Percentiles rank a stretch among this genome's conserved stretches.
These are phyloP conservation scores for Pueraria montana DNA, from an alignment of 306 rosid genomes.

Conservation along the genomic window DNA sequence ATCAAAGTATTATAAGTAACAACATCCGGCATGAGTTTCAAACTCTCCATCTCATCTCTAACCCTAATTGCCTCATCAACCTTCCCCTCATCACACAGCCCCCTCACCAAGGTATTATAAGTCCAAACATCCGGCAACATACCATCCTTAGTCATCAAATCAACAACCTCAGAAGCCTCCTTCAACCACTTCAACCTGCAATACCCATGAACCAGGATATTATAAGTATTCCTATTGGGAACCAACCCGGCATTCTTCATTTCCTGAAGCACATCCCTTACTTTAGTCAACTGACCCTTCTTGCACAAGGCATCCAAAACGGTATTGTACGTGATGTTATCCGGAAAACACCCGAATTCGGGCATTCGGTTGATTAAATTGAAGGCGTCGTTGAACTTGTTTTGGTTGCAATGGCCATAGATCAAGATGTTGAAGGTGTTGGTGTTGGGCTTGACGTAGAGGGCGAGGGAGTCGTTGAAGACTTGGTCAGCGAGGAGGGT, in stretches of 20 bases:
- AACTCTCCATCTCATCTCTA: constrained; percentile 74
- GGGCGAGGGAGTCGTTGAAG: constrained; percentile 55
- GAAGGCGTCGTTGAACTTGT: constrained; percentile 61
- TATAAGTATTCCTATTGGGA: constrained; percentile 71
- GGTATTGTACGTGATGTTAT: constrained; percentile 80
- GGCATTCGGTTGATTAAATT: constrained; percentile 60
- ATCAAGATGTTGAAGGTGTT: constrained; percentile 76
- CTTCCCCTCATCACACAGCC: constrained; percentile 77
- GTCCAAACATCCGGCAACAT: constrained; percentile 84
- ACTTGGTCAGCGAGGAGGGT: constrained; percentile 51
- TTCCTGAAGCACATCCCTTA: constrained; percentile 67
- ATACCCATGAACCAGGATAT: constrained; percentile 85
- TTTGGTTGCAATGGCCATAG: constrained; percentile 66
- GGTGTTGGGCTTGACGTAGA: constrained; percentile 61
- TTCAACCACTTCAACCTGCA: constrained; percentile 78
- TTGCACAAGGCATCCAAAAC: constrained; percentile 70
- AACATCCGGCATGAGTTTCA: constrained; percentile 71
- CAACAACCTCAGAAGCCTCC: constrained; percentile 76
- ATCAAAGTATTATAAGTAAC: constrained; percentile 91
- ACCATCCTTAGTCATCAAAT: constrained; percentile 66
- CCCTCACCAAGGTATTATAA: constrained; percentile 75
- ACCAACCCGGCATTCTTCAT: constrained; percentile 69
- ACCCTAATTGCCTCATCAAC: constrained; percentile 76
- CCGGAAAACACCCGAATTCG: constrained; percentile 68
- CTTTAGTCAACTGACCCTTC: constrained; percentile 66